These are phyloP conservation scores for Colletotrichum falcatum DNA, from an alignment of 2,329 filamentous ascomycete genomes.

Conservation along the genomic window DNA sequence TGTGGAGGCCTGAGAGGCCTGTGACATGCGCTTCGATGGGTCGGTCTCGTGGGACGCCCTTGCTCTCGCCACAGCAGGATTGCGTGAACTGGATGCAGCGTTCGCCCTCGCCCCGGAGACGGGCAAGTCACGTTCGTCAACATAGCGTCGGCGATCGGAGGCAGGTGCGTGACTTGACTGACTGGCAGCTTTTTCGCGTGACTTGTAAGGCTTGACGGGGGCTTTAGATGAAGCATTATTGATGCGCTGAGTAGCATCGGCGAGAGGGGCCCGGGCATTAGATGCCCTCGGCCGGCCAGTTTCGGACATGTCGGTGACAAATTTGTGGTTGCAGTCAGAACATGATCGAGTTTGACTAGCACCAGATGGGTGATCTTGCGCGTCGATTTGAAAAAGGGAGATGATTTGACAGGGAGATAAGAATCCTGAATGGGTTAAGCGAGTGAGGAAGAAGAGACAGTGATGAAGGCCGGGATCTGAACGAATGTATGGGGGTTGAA, in stretches of 20 bases:
- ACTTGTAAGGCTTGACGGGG: slow-evolving; percentile 48
- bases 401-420: slow-evolving; percentile 25
- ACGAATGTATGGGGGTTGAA: slow-evolving; percentile 37
- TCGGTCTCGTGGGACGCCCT: slow-evolving; percentile 49
- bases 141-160: slow-evolving; percentile 39
- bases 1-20: slow-evolving; percentile 55
- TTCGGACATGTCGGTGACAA: slow-evolving; percentile 38
- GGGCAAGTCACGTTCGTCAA: slow-evolving; percentile 36
- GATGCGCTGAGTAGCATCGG: slow-evolving; percentile 61
- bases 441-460: slow-evolving; percentile 30
- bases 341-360: slow-evolving; percentile 16
- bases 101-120: slow-evolving; percentile 7
- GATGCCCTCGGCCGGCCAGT: slow-evolving; percentile 27
- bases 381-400: slow-evolving; percentile 29
- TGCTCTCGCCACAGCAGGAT: slow-evolving; percentile 43
- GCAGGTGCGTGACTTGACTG: slow-evolving; percentile 18
- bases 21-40: slow-evolving; percentile 54
- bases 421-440: slow-evolving; percentile 24
- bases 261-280: slow-evolving; percentile 55
- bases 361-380: not conserved
- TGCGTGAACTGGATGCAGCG: slow-evolving; percentile 41
- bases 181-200: slow-evolving; percentile 42
- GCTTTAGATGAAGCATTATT: slow-evolving; percentile 53
- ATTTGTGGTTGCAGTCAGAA: slow-evolving; percentile 25
- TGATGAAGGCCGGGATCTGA: slow-evolving; percentile 29